Conservation (phyloP, 495 filamentous ascomycete genomes). For the Clavariopsis aquatica region DNA sequence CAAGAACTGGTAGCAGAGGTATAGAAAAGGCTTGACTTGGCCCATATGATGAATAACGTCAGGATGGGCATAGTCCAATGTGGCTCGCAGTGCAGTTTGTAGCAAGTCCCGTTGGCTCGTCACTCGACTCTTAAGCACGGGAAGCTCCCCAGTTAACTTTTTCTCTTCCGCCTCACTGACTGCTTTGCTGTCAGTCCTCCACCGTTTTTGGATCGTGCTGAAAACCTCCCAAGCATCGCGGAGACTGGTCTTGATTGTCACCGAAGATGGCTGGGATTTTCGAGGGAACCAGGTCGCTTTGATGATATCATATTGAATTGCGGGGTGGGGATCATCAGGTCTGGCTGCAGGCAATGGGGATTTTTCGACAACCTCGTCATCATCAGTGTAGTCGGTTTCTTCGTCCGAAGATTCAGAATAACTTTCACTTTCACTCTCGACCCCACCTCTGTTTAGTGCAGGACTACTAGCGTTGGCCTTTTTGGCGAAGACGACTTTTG, state of each 20-base stretch:
- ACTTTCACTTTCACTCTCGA: slow-evolving; percentile 43
- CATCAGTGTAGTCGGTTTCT: slow-evolving; percentile 55
- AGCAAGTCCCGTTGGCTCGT: slow-evolving; percentile 60
- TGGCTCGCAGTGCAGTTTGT: slow-evolving; percentile 60
- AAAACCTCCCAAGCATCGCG: slow-evolving; percentile 62
- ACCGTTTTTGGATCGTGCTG: slow-evolving; percentile 61
- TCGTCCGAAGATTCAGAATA: slow-evolving; percentile 49
- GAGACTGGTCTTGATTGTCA: slow-evolving; percentile 56
- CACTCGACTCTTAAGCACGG: slow-evolving; percentile 52
- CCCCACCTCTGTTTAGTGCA: slow-evolving; percentile 34
- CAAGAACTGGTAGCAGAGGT: slow-evolving; percentile 63
- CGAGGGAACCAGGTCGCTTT: slow-evolving; percentile 67
- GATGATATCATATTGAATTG: slow-evolving; percentile 62
- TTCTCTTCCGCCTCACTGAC: slow-evolving; percentile 59
- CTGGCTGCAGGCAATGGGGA: slow-evolving; percentile 56
- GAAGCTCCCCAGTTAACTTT: slow-evolving; percentile 53
- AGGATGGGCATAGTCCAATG: slow-evolving; percentile 62
- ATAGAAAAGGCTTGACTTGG: slow-evolving; percentile 58
- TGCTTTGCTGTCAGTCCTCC: slow-evolving; percentile 60
- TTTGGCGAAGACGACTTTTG: slow-evolving; percentile 1
- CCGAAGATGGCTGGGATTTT: slow-evolving; percentile 47
- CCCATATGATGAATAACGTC: slow-evolving; percentile 64
- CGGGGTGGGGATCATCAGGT: slow-evolving; percentile 56
- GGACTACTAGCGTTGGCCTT: slow-evolving; percentile 6
- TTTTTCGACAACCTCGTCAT: slow-evolving; percentile 51